phyloP scores from a whole-genome alignment of 805 yeast species.

The Barnettozyma sp. region DNA sequence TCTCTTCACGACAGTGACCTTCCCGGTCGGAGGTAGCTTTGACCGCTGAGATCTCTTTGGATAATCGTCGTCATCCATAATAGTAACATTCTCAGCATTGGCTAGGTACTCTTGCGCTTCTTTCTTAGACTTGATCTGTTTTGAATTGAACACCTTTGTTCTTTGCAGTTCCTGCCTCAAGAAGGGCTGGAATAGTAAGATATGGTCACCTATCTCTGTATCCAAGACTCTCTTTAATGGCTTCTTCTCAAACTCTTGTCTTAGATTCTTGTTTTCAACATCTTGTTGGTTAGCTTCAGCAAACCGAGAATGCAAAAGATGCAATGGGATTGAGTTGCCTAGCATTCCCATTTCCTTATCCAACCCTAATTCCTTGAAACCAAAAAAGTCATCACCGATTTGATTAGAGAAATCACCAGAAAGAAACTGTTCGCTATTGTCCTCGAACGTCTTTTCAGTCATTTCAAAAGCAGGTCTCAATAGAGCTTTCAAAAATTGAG shows the following conservation, averaged over 20 bases:
- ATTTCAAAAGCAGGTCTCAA: conserved; percentile 72
- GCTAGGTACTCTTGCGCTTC: conserved; percentile 26
- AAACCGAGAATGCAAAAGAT: conserved; percentile 71
- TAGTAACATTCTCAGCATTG: conserved; percentile 34
- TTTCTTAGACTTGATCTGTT: conserved; percentile 26
- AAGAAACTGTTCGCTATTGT: conserved; percentile 87
- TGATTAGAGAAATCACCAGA: conserved; percentile 94
- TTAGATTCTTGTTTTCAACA: conserved; percentile 40
- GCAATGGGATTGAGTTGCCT: conserved; percentile 83
- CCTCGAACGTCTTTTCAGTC: conserved; percentile 73
- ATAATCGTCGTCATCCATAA: conserved; percentile 79
- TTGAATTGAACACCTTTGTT: conserved; percentile 37
- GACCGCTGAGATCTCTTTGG: conserved; percentile 71
- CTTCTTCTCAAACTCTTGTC: conserved; percentile 58
- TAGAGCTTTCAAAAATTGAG: conserved; percentile 67
- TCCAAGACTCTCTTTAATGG: conserved; percentile 47
- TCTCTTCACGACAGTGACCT: conserved; percentile 64
- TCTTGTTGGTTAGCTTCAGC: conserved; percentile 49
- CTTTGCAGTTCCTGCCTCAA: conserved; percentile 35
- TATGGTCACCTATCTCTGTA: conserved; percentile 44
- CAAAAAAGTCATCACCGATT: conserved; percentile 96
- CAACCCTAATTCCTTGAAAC: conserved; percentile 87
- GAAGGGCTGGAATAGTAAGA: conserved; percentile 54
- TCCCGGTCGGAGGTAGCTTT: conserved; percentile 87
- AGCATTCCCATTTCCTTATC: conserved; percentile 86